Evolutionary conservation across 257 asterid species (phyloP).

Genomic region (Lycium ferocissimum): DNA sequence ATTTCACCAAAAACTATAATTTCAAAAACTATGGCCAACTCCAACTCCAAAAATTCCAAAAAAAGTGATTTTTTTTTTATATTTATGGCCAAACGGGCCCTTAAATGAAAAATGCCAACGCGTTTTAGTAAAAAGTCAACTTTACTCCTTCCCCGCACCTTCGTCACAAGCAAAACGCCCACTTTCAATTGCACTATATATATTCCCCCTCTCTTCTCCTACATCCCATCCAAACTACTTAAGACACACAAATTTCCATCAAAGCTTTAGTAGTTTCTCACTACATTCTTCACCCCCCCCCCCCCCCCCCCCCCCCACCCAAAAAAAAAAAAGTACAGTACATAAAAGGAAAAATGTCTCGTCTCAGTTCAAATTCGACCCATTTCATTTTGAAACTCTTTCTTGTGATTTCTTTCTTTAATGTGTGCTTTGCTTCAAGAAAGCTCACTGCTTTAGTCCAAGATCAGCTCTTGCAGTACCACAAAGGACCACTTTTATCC

Average conservation of each 20-base stretch:
- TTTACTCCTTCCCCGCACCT: not conserved
- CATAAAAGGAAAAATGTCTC: not conserved
- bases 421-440: constrained; percentile 1
- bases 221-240: not conserved
- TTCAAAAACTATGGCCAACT: no score
- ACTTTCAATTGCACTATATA: not conserved
- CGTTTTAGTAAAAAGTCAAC: not conserved
- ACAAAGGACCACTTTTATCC: constrained; percentile 39
- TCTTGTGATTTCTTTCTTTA: not conserved
- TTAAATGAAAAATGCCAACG: not conserved
- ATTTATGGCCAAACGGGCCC: no score
- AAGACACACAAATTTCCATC: not conserved
- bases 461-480: constrained; percentile 44
- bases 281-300: not conserved
- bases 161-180: not conserved
- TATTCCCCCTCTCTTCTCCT: not conserved
- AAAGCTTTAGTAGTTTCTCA: not conserved
- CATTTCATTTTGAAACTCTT: not conserved
- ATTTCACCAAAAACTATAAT: no score
- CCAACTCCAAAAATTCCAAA: no score
- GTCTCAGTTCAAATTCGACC: not conserved
- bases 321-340: not conserved
- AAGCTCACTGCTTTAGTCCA: constrained; percentile 16
- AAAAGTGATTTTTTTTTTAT: no score
- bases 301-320: no score